These are phyloP conservation scores for Hypoxylon perforatum DNA, from an alignment of 495 filamentous ascomycete genomes.

Conservation along the genomic window DNA sequence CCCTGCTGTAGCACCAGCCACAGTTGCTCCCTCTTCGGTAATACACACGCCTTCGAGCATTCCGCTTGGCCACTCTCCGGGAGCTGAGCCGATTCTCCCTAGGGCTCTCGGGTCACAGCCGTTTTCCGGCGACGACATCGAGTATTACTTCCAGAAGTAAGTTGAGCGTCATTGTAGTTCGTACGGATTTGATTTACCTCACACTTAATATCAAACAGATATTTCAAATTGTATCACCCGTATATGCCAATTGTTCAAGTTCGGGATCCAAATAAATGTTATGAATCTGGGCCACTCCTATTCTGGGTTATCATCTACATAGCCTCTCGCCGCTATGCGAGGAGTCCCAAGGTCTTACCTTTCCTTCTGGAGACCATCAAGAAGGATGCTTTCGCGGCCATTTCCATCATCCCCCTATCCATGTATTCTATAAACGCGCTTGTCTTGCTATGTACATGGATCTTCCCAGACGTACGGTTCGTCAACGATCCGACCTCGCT, in stretches of 20 bases:
- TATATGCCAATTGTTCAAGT: slow-evolving; percentile 55
- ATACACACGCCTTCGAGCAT: slow-evolving; percentile 39
- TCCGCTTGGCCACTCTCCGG: slow-evolving; percentile 5
- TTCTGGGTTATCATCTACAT: slow-evolving; percentile 61
- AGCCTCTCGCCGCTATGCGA: slow-evolving; percentile 54
- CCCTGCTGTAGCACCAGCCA: slow-evolving; percentile 7
- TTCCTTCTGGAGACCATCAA: slow-evolving; percentile 54
- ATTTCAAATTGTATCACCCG: slow-evolving; percentile 57
- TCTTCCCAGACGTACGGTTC: slow-evolving; percentile 55
- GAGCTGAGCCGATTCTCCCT: slow-evolving; percentile 38
- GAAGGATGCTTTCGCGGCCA: slow-evolving; percentile 49
- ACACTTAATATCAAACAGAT: slow-evolving; percentile 26
- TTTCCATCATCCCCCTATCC: slow-evolving; percentile 49
- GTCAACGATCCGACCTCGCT: slow-evolving; percentile 55
- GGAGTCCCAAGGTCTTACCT: slow-evolving; percentile 52
- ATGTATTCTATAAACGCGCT: slow-evolving; percentile 56
- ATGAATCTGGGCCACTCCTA: slow-evolving; percentile 50
- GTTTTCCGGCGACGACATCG: slow-evolving; percentile 58
- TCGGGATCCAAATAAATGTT: slow-evolving; percentile 54
- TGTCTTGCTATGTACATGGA: slow-evolving; percentile 56
- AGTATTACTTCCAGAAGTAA: slow-evolving; percentile 59
- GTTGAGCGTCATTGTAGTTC: not conserved
- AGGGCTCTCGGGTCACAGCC: slow-evolving; percentile 56
- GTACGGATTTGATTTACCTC: not conserved
- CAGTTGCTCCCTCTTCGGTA: slow-evolving; percentile 28